Percentiles rank a stretch among this genome's conserved stretches.
These are phyloP conservation scores for Kluyveromyces sp. DNA, from an alignment of 1,139 yeast genomes.

Conservation along the genomic window DNA sequence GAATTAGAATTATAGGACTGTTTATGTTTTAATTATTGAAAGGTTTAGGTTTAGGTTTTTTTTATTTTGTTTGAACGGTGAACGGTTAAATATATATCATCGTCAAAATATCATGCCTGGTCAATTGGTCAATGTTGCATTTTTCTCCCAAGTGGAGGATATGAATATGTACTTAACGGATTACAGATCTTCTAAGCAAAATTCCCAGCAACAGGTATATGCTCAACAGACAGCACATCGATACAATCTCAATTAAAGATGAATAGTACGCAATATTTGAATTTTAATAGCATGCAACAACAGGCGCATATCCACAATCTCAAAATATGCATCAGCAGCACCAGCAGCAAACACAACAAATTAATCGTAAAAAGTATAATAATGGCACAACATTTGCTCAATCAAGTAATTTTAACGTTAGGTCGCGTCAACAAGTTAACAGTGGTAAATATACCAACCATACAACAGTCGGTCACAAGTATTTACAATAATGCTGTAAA, in stretches of 20 bases:
- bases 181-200: conserved; percentile 19
- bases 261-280: background rate
- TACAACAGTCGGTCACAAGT: conserved; percentile 4
- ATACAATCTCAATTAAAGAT: conserved; percentile 11
- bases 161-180: conserved; percentile 26
- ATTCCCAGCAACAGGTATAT: conserved; percentile 11
- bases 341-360: conserved; percentile 4
- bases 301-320: background rate
- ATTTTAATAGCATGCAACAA: conserved; percentile 2
- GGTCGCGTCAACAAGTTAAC: conserved; percentile 6
- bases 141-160: conserved; percentile 30
- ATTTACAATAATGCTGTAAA: conserved; percentile 4
- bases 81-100: background rate
- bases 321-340: conserved; percentile 6
- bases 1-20: too few relatives aligned
- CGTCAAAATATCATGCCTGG: conserved; percentile 23
- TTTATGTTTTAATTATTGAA: background rate
- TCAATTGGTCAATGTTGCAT: conserved; percentile 24
- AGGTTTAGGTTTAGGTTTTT: background rate
- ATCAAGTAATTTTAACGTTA: background rate
- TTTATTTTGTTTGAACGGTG: background rate
- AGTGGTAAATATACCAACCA: conserved; percentile 1
- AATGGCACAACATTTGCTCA: conserved; percentile 5
- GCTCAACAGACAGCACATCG: conserved; percentile 7
- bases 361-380: conserved; percentile 4